These are phyloP conservation scores for Vanderwaltozyma verrucispora DNA, from an alignment of 805 yeast species.

Conservation along the genomic window DNA sequence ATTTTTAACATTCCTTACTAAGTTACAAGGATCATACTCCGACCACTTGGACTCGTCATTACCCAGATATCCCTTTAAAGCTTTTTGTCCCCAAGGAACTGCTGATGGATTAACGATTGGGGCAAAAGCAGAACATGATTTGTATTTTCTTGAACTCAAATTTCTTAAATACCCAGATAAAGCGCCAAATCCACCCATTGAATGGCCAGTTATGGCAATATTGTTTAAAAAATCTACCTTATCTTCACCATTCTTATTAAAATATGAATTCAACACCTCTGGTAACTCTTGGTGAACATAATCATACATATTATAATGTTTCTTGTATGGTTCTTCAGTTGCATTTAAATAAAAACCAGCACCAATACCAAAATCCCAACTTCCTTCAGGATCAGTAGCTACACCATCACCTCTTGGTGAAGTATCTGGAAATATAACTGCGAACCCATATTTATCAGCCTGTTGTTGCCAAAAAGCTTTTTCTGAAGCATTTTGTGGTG, in stretches of 20 bases:
- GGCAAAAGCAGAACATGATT: slow-evolving; percentile 79
- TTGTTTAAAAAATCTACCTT: slow-evolving; percentile 48
- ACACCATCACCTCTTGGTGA: slow-evolving; percentile 80
- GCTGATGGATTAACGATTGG: slow-evolving; percentile 76
- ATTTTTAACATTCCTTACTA: slow-evolving; percentile 41
- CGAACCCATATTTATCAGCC: slow-evolving; percentile 75
- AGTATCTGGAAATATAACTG: slow-evolving; percentile 90
- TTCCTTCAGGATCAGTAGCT: slow-evolving; percentile 54
- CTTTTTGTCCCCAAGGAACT: slow-evolving; percentile 83
- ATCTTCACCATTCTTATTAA: slow-evolving; percentile 26
- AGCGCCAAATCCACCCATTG: slow-evolving; percentile 98
- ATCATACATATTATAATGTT: slow-evolving; percentile 76
- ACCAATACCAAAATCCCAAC: slow-evolving; percentile 87
- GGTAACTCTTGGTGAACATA: slow-evolving; percentile 73
- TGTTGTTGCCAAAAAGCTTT: slow-evolving; percentile 81
- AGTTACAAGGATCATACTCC: slow-evolving; percentile 74
- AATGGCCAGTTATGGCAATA: slow-evolving; percentile 84
- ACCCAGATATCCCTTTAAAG: slow-evolving; percentile 72
- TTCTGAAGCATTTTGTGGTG: slow-evolving; percentile 88
- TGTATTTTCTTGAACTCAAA: slow-evolving; percentile 49
- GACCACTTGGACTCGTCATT: slow-evolving; percentile 43
- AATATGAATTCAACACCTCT: slow-evolving; percentile 32
- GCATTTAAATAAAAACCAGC: slow-evolving; percentile 95
- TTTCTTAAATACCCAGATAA: slow-evolving; percentile 55
- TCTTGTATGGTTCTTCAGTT: slow-evolving; percentile 55